These are phyloP conservation scores for Platanus orientalis DNA, from an alignment of 164 flowering plant genomes.

Conservation along the genomic window DNA sequence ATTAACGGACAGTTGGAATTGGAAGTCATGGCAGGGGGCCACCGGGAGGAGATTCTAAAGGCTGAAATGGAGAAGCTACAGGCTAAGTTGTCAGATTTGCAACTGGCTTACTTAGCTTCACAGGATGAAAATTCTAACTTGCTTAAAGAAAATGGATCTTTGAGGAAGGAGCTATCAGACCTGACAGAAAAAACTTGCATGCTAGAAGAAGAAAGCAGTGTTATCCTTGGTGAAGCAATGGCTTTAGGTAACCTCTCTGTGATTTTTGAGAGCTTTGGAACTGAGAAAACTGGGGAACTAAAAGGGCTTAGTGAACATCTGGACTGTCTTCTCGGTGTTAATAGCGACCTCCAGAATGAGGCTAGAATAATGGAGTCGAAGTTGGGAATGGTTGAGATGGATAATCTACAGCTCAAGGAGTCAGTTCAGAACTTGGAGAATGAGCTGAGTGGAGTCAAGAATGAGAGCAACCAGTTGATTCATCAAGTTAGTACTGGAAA, in stretches of 20 bases:
- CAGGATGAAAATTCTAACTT: constrained; percentile 35
- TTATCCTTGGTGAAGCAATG: constrained; percentile 30
- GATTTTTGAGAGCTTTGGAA: constrained; percentile 26
- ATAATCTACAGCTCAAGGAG: constrained; percentile 35
- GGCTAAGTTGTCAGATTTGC: constrained; percentile 29
- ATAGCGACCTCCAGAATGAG: constrained; percentile 32
- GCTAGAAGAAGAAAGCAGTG: constrained; percentile 43
- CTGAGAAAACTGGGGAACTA: constrained; percentile 33
- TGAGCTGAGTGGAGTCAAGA: constrained; percentile 36
- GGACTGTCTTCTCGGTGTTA: constrained; percentile 25
- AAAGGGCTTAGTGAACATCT: constrained; percentile 27
- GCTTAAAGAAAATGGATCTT: constrained; percentile 35
- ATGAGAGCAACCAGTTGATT: constrained; percentile 33
- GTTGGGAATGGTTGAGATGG: constrained; percentile 25
- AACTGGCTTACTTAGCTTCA: constrained; percentile 25
- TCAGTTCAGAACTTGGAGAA: constrained; percentile 33
- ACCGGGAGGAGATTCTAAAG: constrained; percentile 23
- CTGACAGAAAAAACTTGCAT: constrained; percentile 38
- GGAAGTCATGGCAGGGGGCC: constrained; percentile 28
- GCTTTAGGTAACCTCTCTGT: constrained; percentile 30
- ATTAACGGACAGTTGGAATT: constrained; percentile 35
- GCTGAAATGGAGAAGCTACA: constrained; percentile 30
- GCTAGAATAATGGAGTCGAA: constrained; percentile 21
- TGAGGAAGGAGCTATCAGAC: constrained; percentile 35
- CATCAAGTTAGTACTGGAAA: constrained; percentile 30